Evolutionary conservation across 345 rosid genomes (phyloP).

Genomic region (Geranium rotundifolium): DNA sequence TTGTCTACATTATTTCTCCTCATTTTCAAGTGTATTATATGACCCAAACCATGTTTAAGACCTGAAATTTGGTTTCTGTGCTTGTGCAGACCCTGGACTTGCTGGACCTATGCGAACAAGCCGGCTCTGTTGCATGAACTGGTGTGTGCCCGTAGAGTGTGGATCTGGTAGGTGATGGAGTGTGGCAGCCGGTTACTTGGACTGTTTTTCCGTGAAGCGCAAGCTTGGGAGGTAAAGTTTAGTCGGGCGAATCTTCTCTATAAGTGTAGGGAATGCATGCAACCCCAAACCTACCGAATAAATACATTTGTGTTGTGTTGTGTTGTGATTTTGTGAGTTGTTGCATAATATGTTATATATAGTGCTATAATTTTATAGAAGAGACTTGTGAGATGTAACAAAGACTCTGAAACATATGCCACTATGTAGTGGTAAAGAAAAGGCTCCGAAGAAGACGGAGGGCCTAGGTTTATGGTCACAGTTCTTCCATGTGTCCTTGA

Average conservation of each 20-base stretch:
- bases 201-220: background rate
- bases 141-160: background rate
- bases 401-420: background rate
- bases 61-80: background rate
- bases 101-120: slow-evolving; percentile 86
- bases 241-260: background rate
- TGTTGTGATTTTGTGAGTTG: background rate
- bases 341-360: too few species aligned
- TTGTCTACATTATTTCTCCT: background rate
- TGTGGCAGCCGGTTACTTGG: background rate
- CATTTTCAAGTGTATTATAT: background rate
- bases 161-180: background rate
- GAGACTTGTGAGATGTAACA: background rate
- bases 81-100: slow-evolving; percentile 78
- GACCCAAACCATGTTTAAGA: too few species aligned
- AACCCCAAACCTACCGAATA: background rate
- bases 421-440: too few species aligned
- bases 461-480: too few species aligned
- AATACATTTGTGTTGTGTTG: background rate
- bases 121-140: slow-evolving; percentile 52
- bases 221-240: background rate
- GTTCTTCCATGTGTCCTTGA: too few species aligned
- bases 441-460: too few species aligned
- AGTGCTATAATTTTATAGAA: background rate
- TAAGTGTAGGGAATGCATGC: slow-evolving; percentile 1